phyloP scores from a whole-genome alignment of 2,329 filamentous ascomycete species.

The Aaosphaeria arxii region DNA sequence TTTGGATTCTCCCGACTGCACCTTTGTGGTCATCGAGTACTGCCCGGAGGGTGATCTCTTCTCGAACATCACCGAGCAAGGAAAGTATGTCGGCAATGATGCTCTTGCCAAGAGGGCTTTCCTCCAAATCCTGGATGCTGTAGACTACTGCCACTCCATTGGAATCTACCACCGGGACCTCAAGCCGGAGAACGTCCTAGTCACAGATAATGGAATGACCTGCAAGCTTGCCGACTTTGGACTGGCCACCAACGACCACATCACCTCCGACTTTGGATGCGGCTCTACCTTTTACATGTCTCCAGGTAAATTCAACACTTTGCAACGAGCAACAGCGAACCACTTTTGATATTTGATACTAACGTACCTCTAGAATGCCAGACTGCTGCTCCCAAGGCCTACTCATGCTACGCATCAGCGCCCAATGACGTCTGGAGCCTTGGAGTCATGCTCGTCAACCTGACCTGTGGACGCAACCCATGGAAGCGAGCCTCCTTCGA shows the following conservation, averaged over 20 bases:
- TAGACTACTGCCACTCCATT: conserved; percentile 87
- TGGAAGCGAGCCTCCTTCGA: conserved; percentile 96
- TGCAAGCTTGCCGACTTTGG: conserved; percentile 98
- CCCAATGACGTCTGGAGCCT: conserved; percentile 98
- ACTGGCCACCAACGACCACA: conserved; percentile 78
- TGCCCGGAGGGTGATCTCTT: conserved; percentile 97
- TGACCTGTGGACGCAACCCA: conserved; percentile 96
- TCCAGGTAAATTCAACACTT: conserved; percentile 66
- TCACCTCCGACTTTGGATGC: conserved; percentile 93
- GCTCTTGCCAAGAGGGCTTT: conserved; percentile 82
- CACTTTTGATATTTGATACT: conserved; percentile 9
- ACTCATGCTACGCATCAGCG: conserved; percentile 80
- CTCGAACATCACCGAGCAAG: conserved; percentile 93
- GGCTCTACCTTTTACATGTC: conserved; percentile 99
- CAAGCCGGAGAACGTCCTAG: conserved; percentile 97
- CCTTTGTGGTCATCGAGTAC: conserved; percentile 94
- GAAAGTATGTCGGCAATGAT: conserved; percentile 92
- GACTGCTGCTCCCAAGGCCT: conserved; percentile 67
- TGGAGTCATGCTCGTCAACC: conserved; percentile 96
- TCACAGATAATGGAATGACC: conserved; percentile 81
- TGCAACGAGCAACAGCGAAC: neutral
- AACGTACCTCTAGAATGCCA: conserved; percentile 71
- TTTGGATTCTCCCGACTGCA: conserved; percentile 86
- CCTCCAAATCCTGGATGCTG: conserved; percentile 93
- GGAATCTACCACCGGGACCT: conserved; percentile 97